Evolutionary conservation across 176 grass and related monocot species (phyloP), one percentile per base, ranked within the genome.

Genomic region (Hordeum marinum): DNA sequence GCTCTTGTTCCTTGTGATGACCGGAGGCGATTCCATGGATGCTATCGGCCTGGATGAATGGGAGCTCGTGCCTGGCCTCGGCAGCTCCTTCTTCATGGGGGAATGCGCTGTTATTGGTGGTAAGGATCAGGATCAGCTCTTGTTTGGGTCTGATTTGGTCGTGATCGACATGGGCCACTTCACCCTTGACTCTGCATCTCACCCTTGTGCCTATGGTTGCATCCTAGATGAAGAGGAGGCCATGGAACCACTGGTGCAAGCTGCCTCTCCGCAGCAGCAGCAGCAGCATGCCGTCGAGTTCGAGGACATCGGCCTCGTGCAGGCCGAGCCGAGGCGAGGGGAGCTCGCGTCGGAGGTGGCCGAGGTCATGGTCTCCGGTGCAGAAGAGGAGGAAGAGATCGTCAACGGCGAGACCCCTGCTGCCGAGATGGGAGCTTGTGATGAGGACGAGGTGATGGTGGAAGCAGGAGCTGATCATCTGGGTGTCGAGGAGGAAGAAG

Each of bases 11-110:
- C 39, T 84, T 42, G 26, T 24, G 76, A 90, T 82, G 55, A 82
- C 73, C 69, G 81, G 87, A 80, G 85, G 63, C 32, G 59, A 21
- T 27, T 37, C 76, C 34, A 86, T 93, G 85, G 81, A 87, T 50
- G 32, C 35, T 1, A 94, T 92, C 81, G 89, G 75, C 85, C 52
- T 99, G 52, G 94, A 94, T 27, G 94, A 96, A 21, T 99, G 97
- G 97, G 97, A 94, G 85, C 26, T 99, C 79, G 85, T 99, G 61
- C 94, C 96, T 37, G 90, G 84, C 76, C 79, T 68, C 55, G 74
- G 58, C 41, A 89, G 65, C 42, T 83, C 41, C 84, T 84, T 15
- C 74, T 81, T 80, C 83, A 36, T 88, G 88, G 83, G 64, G 39
- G 61, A 88, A 46, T 81, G 40, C 68, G 3, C 31, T 54, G 63